A percentile compares a stretch with the other conserved stretches of the same genome.
Evolutionary conservation across 495 filamentous ascomycete genomes (phyloP).

Genomic region (Aspergillus coremiiformis): DNA sequence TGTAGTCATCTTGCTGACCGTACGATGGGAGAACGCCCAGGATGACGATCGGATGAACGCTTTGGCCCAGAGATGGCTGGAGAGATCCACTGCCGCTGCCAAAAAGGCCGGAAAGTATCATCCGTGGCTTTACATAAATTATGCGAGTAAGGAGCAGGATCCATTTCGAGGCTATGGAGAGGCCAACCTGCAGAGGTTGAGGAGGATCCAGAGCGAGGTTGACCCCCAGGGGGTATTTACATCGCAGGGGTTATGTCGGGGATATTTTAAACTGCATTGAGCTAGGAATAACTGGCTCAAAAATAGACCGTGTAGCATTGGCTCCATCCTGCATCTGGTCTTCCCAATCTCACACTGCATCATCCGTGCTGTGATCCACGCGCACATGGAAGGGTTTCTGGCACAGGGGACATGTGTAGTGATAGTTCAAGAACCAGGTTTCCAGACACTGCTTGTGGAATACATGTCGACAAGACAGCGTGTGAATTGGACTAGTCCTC

Average conservation of each 20-base stretch:
- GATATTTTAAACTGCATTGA: conserved; percentile 3
- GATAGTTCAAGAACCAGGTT: neutral
- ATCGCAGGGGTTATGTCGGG: neutral
- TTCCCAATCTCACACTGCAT: neutral
- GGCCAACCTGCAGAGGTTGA: conserved; percentile 9
- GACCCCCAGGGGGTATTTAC: conserved; percentile 1
- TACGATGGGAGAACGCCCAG: conserved; percentile 20
- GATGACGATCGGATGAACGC: conserved; percentile 19
- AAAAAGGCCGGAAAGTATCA: conserved; percentile 1
- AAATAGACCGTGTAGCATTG: too few relatives aligned
- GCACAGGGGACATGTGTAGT: neutral
- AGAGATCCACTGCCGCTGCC: neutral
- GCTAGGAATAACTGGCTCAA: neutral
- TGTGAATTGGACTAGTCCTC: neutral
- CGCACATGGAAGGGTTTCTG: neutral
- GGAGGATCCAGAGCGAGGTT: neutral
- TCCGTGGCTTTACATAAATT: conserved; percentile 18
- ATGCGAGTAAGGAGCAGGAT: conserved; percentile 21
- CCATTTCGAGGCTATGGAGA: conserved; percentile 28
- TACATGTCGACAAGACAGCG: neutral
- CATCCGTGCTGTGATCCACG: neutral
- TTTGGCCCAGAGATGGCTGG: neutral
- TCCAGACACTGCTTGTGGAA: neutral
- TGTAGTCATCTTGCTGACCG: conserved; percentile 19
- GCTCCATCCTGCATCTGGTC: too few relatives aligned